Evolutionary conservation across 805 yeast genomes (phyloP).

Genomic region (Cyberlindnera xylosilytica): DNA sequence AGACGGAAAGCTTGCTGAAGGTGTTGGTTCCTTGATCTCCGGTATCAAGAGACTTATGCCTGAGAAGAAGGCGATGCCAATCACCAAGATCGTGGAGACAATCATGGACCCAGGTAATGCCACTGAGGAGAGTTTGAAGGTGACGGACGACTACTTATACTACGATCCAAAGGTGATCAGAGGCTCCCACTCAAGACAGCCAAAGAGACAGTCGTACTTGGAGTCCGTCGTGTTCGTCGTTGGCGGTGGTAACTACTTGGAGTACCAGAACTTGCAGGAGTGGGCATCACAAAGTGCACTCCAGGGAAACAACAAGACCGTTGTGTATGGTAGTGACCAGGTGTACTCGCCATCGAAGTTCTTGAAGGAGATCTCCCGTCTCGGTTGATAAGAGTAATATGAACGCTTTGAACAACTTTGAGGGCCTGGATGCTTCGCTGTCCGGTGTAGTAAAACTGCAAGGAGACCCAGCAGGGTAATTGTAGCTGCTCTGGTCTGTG

Average conservation of each 20-base stretch:
- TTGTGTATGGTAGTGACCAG: constrained; percentile 85
- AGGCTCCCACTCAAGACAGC: constrained; percentile 87
- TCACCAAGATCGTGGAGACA: constrained; percentile 88
- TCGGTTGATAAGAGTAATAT: constrained; percentile 36
- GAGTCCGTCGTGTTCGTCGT: constrained; percentile 88
- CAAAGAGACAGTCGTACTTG: constrained; percentile 75
- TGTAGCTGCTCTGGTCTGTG: no score
- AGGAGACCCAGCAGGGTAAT: no score
- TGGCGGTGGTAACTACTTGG: constrained; percentile 95
- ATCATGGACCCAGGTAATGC: constrained; percentile 80
- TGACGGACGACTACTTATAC: constrained; percentile 86
- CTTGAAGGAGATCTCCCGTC: constrained; percentile 57
- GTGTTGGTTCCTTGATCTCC: constrained; percentile 83
- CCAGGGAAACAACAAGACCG: constrained; percentile 44
- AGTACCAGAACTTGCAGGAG: constrained; percentile 90
- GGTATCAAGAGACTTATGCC: constrained; percentile 87
- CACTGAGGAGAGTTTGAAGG: constrained; percentile 55
- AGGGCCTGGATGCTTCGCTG: no score
- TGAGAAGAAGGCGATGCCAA: constrained; percentile 81
- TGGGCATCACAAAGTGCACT: constrained; percentile 53
- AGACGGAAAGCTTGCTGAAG: constrained; percentile 81
- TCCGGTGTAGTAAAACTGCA: no score
- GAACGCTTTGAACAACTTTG: no score
- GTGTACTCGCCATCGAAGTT: constrained; percentile 69
- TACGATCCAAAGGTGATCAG: constrained; percentile 85